phyloP scores from a whole-genome alignment of 305 asterid genomes.

The Striga hermonthica region DNA sequence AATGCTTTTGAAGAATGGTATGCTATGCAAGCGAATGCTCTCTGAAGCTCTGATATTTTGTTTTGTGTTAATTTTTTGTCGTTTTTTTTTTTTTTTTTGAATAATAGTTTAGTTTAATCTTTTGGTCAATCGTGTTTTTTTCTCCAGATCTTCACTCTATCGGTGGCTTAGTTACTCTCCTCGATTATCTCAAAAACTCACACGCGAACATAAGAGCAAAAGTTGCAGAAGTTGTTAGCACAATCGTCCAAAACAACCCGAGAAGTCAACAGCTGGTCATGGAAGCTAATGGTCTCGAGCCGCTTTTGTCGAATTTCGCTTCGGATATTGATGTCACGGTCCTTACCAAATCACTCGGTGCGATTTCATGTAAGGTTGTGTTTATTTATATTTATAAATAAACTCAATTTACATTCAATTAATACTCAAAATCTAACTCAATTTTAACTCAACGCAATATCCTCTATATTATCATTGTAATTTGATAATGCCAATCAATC shows the following conservation, averaged over 20 bases:
- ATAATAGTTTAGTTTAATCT: neutral
- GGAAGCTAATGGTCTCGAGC: slow-evolving; percentile 86
- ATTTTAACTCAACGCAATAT: no score
- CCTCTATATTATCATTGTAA: no score
- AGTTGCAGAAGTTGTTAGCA: slow-evolving; percentile 91
- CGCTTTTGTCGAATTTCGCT: slow-evolving; percentile 60
- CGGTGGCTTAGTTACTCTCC: slow-evolving; percentile 83
- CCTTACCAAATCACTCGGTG: slow-evolving; percentile 83
- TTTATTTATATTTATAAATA: no score
- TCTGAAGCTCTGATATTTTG: no score
- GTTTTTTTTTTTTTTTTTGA: no score
- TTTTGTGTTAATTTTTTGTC: no score
- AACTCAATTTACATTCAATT: no score
- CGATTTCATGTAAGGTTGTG: slow-evolving; percentile 43
- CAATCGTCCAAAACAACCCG: slow-evolving; percentile 90
- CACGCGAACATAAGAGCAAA: slow-evolving; percentile 83
- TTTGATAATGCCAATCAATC: no score
- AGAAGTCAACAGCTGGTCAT: slow-evolving; percentile 78
- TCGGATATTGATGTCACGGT: slow-evolving; percentile 73
- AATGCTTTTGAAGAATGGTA: no score
- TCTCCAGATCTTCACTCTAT: slow-evolving; percentile 78
- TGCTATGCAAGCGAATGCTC: no score
- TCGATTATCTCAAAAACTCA: slow-evolving; percentile 58
- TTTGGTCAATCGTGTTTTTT: neutral
- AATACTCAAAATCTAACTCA: no score